Percentiles rank a stretch among this genome's conserved stretches.
Conservation (phyloP, 2,329 filamentous ascomycete species). For the Coniochaeta sp. region DNA sequence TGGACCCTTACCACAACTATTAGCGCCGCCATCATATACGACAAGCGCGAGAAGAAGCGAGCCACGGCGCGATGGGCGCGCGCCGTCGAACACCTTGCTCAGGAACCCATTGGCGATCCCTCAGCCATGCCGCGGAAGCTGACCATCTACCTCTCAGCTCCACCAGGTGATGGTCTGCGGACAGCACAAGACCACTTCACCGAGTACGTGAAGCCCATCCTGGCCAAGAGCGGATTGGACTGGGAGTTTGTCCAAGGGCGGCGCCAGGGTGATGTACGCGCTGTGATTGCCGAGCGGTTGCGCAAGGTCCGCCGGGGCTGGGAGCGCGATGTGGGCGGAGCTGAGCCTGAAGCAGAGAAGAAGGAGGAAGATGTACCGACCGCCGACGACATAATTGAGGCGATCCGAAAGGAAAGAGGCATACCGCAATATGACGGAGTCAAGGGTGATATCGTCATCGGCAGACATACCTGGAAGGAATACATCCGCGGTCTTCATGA, state of each 20-base stretch:
- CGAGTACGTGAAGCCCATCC: conserved; percentile 88
- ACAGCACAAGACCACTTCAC: conserved; percentile 90
- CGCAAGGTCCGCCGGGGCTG: conserved; percentile 60
- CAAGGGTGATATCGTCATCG: conserved; percentile 80
- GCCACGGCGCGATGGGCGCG: conserved; percentile 81
- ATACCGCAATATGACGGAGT: conserved; percentile 66
- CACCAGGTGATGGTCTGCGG: conserved; percentile 78
- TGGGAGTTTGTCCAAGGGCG: conserved; percentile 94
- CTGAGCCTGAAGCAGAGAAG: conserved; percentile 7
- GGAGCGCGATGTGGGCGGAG: conserved; percentile 30
- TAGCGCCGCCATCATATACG: conserved; percentile 77
- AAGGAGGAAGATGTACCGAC: conserved; percentile 36
- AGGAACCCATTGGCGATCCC: conserved; percentile 60
- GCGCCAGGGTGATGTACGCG: conserved; percentile 85
- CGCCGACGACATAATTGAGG: conserved; percentile 53
- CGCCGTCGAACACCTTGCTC: conserved; percentile 75
- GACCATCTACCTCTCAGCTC: conserved; percentile 77
- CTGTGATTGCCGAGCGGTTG: conserved; percentile 79
- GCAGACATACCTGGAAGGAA: conserved; percentile 94
- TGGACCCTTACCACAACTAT: conserved; percentile 71
- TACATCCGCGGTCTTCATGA: conserved; percentile 91
- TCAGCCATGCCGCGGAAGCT: conserved; percentile 74
- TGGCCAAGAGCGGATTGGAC: conserved; percentile 84
- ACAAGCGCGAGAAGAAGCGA: conserved; percentile 81
- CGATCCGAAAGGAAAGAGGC: conserved; percentile 56